Conservation (phyloP, 148 eudicot species). For the Rhododendron vialii region DNA sequence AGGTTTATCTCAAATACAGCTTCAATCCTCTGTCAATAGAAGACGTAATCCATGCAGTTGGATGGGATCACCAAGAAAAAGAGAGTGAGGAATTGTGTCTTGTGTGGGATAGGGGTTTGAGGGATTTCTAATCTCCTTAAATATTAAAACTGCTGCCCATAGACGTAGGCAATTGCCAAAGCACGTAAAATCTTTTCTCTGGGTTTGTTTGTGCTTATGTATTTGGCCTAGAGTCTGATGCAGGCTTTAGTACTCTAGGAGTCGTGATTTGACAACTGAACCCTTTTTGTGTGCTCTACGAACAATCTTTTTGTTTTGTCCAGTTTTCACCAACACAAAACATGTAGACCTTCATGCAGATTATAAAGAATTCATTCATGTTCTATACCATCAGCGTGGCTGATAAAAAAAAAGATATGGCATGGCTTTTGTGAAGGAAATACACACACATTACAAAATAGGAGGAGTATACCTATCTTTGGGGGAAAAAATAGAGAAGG, state of each 20-base stretch:
- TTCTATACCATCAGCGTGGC: background rate
- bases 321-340: background rate
- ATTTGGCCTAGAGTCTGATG: background rate
- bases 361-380: background rate
- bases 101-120: background rate
- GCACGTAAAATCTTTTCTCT: background rate
- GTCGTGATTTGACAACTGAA: background rate
- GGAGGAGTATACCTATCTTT: background rate
- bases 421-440: background rate
- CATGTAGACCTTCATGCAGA: background rate
- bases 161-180: background rate
- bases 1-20: background rate
- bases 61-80: background rate
- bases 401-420: background rate
- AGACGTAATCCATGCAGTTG: background rate
- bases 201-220: background rate
- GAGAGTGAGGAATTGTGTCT: background rate
- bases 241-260: background rate
- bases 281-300: background rate
- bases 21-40: background rate
- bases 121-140: background rate
- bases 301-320: background rate
- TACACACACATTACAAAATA: too few relatives aligned
- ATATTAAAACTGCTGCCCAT: background rate
- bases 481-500: background rate